Percentiles rank a stretch among this genome's conserved stretches.
These are phyloP conservation scores for Penicillium verrucosum DNA, from an alignment of 2,329 filamentous ascomycete species.

Conservation along the genomic window DNA sequence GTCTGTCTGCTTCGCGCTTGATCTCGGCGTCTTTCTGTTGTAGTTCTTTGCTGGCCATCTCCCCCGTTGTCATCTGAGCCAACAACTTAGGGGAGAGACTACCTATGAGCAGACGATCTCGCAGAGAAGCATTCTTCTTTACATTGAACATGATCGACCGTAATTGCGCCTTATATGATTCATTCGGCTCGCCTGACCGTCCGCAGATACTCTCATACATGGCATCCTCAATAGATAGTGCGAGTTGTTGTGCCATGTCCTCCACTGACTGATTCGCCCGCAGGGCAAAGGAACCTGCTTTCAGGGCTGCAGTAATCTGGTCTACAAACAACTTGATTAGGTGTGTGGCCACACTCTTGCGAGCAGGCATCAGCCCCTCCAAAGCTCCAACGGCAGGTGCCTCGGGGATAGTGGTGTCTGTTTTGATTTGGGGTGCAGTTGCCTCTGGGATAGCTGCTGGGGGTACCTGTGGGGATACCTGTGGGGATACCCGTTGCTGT, in stretches of 20 bases:
- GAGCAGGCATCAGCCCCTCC: conserved; percentile 55
- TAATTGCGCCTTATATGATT: conserved; percentile 61
- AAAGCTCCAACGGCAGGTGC: conserved; percentile 36
- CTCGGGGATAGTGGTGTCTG: conserved; percentile 34
- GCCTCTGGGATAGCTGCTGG: conserved; percentile 21
- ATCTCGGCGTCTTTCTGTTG: conserved; percentile 61
- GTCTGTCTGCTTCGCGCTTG: conserved; percentile 55
- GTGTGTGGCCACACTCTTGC: conserved; percentile 67
- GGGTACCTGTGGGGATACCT: conserved; percentile 22
- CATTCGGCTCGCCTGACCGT: conserved; percentile 51
- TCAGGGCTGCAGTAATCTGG: conserved; percentile 64
- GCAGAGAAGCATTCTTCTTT: conserved; percentile 79
- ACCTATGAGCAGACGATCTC: conserved; percentile 69
- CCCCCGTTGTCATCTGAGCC: conserved; percentile 82
- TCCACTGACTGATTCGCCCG: conserved; percentile 63
- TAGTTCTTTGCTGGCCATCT: conserved; percentile 88
- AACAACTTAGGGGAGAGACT: conserved; percentile 71
- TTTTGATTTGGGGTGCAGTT: conserved; percentile 32
- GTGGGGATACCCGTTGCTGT: conserved; percentile 39
- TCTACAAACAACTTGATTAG: conserved; percentile 67
- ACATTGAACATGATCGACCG: conserved; percentile 80
- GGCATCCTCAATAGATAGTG: conserved; percentile 74
- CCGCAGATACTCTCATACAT: conserved; percentile 54
- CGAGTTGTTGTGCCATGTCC: conserved; percentile 65
- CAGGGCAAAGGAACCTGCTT: conserved; percentile 61